phyloP scores from a whole-genome alignment of 257 asterid genomes.

The Ilex aquifolium region DNA sequence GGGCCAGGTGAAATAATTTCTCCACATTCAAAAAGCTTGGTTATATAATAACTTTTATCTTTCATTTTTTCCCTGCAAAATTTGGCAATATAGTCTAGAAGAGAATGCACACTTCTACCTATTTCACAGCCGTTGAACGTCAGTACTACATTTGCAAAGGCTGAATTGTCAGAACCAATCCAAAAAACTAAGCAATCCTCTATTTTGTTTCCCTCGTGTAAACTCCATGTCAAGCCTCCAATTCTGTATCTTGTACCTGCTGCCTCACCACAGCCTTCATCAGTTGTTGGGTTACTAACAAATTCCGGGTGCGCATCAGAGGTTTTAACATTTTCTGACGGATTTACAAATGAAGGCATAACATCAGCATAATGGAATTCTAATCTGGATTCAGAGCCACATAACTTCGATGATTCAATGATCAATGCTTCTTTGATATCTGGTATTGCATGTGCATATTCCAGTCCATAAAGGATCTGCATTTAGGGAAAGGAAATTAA shows the following conservation, averaged over 20 bases:
- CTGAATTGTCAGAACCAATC: conserved; percentile 74
- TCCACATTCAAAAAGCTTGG: no score
- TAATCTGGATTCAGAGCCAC: conserved; percentile 27
- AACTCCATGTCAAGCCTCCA: conserved; percentile 82
- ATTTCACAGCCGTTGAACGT: conserved; percentile 74
- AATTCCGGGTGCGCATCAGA: conserved; percentile 19
- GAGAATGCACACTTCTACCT: conserved; percentile 40
- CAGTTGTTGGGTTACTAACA: conserved; percentile 17
- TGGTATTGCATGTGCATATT: conserved; percentile 72
- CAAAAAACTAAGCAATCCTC: conserved; percentile 76
- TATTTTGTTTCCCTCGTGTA: conserved; percentile 60
- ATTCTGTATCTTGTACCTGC: conserved; percentile 28
- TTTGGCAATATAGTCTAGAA: background rate
- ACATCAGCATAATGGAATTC: conserved; percentile 54
- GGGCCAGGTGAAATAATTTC: no score
- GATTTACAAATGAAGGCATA: conserved; percentile 45
- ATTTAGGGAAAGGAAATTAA: conserved; percentile 14
- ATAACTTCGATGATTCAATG: conserved; percentile 15
- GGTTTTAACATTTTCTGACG: conserved; percentile 29
- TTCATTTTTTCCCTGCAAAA: background rate
- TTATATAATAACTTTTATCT: no score
- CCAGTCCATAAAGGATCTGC: conserved; percentile 91
- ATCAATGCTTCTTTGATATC: conserved; percentile 39
- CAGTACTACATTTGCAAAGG: conserved; percentile 66
- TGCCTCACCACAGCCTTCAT: conserved; percentile 28